Base-by-base conservation (phyloP, 306 rosid genomes). In the Vicia sativa region DNA sequence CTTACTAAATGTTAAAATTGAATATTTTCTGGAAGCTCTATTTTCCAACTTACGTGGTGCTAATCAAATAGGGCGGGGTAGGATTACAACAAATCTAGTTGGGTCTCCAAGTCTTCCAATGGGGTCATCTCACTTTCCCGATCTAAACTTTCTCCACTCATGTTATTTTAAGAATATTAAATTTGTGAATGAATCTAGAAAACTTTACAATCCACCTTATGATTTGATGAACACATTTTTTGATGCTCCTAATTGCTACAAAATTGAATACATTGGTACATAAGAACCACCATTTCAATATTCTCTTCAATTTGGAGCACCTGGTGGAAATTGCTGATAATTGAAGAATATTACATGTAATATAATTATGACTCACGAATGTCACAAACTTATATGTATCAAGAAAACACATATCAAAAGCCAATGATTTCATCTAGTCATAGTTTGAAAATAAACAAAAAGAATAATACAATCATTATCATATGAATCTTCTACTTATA, bases 51-150 rank as follows among this genome's bases (percentile, higher is more conserved):
- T 74, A 53, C 0, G 0, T 3, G 0, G 21, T 9, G 61, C 53
- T 1, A 9, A 45, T 5, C 4, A 5, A 10, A 54, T 66, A 2
- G 78, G 78, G 3, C 57, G n/a, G 61, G 53, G 73, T 73, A n/a
- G 78, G 73, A 35, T 2, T 7, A 66, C 62, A 74, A 0, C 0
- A 0, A 11, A 60, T 31, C 2, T 34, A 18, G 1, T 0, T 4
- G 34, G 48, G 5, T 1, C 0, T 8, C 18, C 13, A 0, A 45
- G 52, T 45, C 68, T 73, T 45, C 73, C 10, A 14, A 65, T 66
- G 78, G 73, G 78, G 0, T 65, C 67, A 11, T 2, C 60, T 35
- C 0, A 11, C 7, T 15, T 58, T 38, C 73, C 68, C 0, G 37
- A 58, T 13, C 3, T 0, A 0, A 4, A 38, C 6, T 26, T 48